Base-by-base conservation (phyloP, 352 stramenopile genomes). In the Globisporangium paddicum region DNA sequence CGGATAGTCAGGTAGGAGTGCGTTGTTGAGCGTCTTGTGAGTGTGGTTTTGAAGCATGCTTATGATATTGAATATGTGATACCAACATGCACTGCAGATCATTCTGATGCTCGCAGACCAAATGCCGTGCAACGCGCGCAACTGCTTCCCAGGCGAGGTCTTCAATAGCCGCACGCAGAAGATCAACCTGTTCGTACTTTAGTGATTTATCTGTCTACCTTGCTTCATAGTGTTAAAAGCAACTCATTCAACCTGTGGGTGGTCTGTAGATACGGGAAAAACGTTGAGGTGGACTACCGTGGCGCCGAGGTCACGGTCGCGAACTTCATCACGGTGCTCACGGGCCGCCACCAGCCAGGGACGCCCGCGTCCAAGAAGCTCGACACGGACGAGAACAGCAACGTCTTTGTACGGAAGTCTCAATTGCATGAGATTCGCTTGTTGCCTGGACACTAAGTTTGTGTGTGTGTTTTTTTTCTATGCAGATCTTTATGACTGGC, bases 91-190 rank as follows among this genome's bases (percentile, higher is more conserved):
- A n/a, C n/a, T 32, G 6, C 67, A 95, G 72, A 98, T 99, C 69
- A 93, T 97, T 57, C 66, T 98, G 37, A 94, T 98, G 93, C 77
- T 98, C n/a, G 95, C 92, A 3, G 94, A 98, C 73, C 93, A 98
- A 86, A 97, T 98, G 75, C 88, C 90, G 14, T 97, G 90, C 78
- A 97, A 97, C 59, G 70, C 87, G 21, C 75, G 87, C 50, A 97
- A 97, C 60, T 92, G 89, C 66, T 96, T 93, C 65, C 86, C 87
- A 7, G 90, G 89, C 11, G 72, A 96, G 66, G 81, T 97, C 13
- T 97, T 96, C 60, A 96, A 96, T 63, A 95, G 83, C 56, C 82
- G 86, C 46, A 82, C 86, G 42, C 81, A 96, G 66, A 88, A 95
- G 61, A 95, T 95, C 63, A 95, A 97, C 47, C 69, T 97, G 62